phyloP scores from a whole-genome alignment of 345 rosid species.

The Lumnitzera littorea region DNA sequence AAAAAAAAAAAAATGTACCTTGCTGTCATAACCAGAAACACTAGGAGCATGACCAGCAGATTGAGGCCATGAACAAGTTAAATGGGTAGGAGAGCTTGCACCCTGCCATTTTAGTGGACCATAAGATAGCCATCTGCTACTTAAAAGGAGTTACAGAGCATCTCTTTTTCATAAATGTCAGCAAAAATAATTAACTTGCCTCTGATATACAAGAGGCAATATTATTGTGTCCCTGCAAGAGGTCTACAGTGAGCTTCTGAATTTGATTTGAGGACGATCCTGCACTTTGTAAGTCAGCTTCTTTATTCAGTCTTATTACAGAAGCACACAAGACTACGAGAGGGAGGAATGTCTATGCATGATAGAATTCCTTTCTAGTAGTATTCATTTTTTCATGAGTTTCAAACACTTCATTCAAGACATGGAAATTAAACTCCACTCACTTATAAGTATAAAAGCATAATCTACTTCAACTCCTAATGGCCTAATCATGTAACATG shows the following conservation, averaged over 20 bases:
- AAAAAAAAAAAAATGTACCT: conserved; percentile 18
- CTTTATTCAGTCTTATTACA: background rate
- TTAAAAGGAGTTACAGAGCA: background rate
- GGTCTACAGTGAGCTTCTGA: conserved; percentile 23
- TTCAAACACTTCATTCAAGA: too few relatives aligned
- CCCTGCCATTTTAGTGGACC: conserved; percentile 11
- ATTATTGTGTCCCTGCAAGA: conserved; percentile 23
- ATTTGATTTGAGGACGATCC: conserved; percentile 20
- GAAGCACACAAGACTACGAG: too few relatives aligned
- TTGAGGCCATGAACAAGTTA: conserved; percentile 28
- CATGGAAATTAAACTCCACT: too few relatives aligned
- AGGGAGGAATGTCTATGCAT: too few relatives aligned
- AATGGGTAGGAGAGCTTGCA: conserved; percentile 18
- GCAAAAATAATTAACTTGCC: conserved; percentile 29
- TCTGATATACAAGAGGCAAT: conserved; percentile 22
- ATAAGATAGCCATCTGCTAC: background rate
- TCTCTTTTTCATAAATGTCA: conserved; percentile 4
- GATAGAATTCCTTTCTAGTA: too few relatives aligned
- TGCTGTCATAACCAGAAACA: conserved; percentile 16
- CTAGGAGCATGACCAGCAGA: conserved; percentile 20
- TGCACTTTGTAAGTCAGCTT: conserved; percentile 10
- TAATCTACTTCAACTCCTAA: background rate
- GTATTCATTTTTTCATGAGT: too few relatives aligned
- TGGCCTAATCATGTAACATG: background rate
- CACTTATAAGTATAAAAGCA: too few relatives aligned